Evolutionary conservation across 192 early-diverging fungal genomes (phyloP).

Genomic region (Umbelopsis sp.): DNA sequence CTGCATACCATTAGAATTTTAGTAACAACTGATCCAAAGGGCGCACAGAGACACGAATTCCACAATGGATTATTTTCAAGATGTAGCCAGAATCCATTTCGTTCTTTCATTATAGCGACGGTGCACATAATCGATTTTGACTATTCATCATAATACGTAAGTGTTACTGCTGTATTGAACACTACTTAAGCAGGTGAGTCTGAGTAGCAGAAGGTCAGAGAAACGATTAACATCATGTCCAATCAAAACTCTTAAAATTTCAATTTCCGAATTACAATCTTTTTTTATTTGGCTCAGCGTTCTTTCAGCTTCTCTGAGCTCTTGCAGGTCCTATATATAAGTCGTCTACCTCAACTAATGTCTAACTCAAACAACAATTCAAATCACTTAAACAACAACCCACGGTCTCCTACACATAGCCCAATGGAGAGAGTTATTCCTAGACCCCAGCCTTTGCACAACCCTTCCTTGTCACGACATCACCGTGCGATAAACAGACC

Average conservation of each 20-base stretch:
- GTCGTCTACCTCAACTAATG: background rate
- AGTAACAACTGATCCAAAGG: no score
- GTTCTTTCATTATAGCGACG: no score
- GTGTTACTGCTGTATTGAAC: no score
- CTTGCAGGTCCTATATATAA: slow-evolving; percentile 3
- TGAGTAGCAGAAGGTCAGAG: background rate
- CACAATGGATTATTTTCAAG: no score
- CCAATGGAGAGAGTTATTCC: background rate
- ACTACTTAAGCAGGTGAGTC: no score
- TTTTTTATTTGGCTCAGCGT: background rate
- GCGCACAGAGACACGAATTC: no score
- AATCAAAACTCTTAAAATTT: background rate
- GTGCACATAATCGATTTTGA: no score
- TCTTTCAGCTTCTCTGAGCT: slow-evolving; percentile 4
- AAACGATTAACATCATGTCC: background rate
- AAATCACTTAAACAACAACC: background rate
- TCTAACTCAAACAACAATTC: background rate
- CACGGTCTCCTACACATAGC: background rate
- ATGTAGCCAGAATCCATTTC: no score
- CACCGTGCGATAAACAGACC: background rate
- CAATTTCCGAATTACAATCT: background rate
- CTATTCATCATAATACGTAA: no score
- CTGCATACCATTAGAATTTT: no score
- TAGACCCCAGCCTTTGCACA: background rate
- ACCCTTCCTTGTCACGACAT: background rate